phyloP scores from a whole-genome alignment of 768 basidiomycete species.

The Lactarius indigo region DNA sequence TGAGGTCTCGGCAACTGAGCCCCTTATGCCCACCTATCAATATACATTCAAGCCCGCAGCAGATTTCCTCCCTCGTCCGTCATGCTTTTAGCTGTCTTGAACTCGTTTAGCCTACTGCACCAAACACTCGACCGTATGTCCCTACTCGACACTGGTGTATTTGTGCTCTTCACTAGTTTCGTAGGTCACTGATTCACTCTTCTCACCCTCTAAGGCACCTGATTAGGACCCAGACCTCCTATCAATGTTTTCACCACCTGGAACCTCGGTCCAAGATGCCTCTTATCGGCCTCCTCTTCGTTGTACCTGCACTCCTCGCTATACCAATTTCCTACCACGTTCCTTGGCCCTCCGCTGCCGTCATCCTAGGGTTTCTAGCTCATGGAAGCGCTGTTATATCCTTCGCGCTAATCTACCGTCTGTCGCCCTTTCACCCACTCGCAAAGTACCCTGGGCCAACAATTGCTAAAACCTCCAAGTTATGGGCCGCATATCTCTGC shows the following conservation, averaged over 20 bases:
- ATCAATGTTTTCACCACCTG: not conserved
- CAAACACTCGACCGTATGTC: not conserved
- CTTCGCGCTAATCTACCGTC: not conserved
- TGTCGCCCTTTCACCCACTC: not conserved
- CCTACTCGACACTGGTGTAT: not conserved
- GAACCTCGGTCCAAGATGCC: not conserved
- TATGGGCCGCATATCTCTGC: constrained; percentile 28
- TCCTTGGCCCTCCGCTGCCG: not conserved
- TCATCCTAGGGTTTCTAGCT: not conserved
- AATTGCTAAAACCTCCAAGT: constrained; percentile 30
- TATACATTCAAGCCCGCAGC: no score
- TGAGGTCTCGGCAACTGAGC: no score
- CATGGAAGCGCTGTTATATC: not conserved
- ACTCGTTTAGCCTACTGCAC: not conserved
- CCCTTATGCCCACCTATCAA: no score
- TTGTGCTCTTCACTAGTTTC: not conserved
- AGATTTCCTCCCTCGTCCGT: not conserved
- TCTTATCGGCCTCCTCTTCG: not conserved
- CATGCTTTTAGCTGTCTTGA: not conserved
- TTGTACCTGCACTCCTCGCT: not conserved
- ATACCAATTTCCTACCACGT: not conserved
- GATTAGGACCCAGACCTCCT: not conserved
- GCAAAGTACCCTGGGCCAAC: constrained; percentile 37
- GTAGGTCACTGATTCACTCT: not conserved
- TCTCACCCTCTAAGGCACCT: not conserved